Base-by-base conservation (phyloP, 2,329 filamentous ascomycete species). In the Xylaria arbuscula region DNA sequence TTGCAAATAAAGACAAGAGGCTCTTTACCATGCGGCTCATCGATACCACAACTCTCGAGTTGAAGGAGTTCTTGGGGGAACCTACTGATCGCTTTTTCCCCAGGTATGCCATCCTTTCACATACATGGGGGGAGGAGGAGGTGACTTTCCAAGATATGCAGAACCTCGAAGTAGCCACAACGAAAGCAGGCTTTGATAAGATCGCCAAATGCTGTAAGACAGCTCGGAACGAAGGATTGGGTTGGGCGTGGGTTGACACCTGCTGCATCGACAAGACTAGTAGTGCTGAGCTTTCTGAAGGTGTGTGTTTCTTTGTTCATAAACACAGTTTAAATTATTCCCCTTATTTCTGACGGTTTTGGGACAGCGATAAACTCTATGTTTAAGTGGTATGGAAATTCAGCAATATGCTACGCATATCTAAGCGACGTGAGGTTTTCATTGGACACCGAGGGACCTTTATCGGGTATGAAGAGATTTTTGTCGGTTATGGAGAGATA, bases 241-340 rank as follows among this genome's bases (percentile, higher is more conserved):
- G 51, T n/a, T 75, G 73, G 73, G 71, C 70, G 19, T 74, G 74
- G 73, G 62, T 74, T 11, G 74, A 74, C 51, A 75, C 74, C 53
- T 73, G 67, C 55, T 67, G 59, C 42, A 69, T 69, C 48, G 28
- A 69, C 17, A 69, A 67, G 22, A 50, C 47, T 13, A 53, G 50
- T 15, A 64, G 55, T 53, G 24, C 59, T 19, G 67, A 69, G 45
- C 59, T 64, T 38, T 48, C 53, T 11, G 64, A 69, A 61, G 64
- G 59, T 67, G n/a, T 13, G 13, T 15, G 3, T 17, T 58, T 0
- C 17, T 36, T 24, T 3, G 15, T 32, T 34, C 7, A 36, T 17
- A 45, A 7, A 17, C 7, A 15, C 13, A 36, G 2, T 8, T 8
- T 22, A 13, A 6, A 15, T 19, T 19, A 22, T 24, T 28, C 42